These are phyloP conservation scores for Mariannaea sp. DNA, from an alignment of 2,329 filamentous ascomycete species.

Conservation along the genomic window DNA sequence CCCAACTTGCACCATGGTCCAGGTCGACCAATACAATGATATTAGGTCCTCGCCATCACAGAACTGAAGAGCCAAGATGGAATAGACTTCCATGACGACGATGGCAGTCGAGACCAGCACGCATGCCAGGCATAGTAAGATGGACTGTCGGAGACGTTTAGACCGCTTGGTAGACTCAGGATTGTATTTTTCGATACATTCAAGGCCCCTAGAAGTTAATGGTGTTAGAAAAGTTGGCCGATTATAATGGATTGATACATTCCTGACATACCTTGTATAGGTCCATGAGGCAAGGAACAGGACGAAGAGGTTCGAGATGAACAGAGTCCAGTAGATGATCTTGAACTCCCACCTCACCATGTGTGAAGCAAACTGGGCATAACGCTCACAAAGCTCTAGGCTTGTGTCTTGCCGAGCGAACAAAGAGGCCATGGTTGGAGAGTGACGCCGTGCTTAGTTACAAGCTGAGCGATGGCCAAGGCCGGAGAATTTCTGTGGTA, in stretches of 20 bases:
- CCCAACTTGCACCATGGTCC: conserved; percentile 65
- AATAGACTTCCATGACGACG: conserved; percentile 60
- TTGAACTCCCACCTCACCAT: conserved; percentile 50
- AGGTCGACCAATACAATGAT: conserved; percentile 62
- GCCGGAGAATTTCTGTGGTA: not conserved
- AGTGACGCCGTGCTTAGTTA: not conserved
- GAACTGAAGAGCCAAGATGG: conserved; percentile 59
- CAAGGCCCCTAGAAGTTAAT: conserved; percentile 39
- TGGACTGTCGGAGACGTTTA: conserved; percentile 48
- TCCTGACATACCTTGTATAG: conserved; percentile 1
- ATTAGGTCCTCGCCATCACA: conserved; percentile 65
- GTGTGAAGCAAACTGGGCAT: conserved; percentile 51
- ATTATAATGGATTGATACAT: not conserved
- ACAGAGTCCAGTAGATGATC: conserved; percentile 53
- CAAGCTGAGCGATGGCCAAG: not conserved
- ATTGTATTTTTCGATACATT: conserved; percentile 44
- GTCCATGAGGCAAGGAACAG: conserved; percentile 50
- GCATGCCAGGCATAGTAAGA: conserved; percentile 51
- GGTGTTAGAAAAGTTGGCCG: not conserved
- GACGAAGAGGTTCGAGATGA: conserved; percentile 49
- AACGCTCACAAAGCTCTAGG: conserved; percentile 43
- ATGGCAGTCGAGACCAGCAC: conserved; percentile 51
- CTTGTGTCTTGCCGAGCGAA: conserved; percentile 23
- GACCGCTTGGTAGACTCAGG: conserved; percentile 40
- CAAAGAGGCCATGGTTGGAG: conserved; percentile 27